A percentile compares a stretch with the other conserved stretches of the same genome.
Conservation (phyloP, 495 filamentous ascomycete genomes). For the Trichoderma orchidacearum region DNA sequence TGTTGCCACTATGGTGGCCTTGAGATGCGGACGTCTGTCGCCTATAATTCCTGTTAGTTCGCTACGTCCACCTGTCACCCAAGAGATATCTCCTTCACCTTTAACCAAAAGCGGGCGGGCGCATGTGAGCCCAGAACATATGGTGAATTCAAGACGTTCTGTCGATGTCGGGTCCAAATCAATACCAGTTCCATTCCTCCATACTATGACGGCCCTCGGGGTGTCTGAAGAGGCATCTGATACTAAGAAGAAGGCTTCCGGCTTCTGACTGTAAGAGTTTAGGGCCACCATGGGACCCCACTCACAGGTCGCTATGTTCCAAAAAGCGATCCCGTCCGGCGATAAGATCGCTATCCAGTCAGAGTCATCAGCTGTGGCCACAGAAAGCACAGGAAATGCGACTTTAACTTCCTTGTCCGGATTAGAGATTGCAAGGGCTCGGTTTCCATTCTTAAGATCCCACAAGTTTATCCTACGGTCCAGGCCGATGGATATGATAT, state of each 20-base stretch:
- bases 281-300: slow-evolving; percentile 34
- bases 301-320: slow-evolving; percentile 36
- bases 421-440: slow-evolving; percentile 23
- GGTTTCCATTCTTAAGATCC: slow-evolving; percentile 32
- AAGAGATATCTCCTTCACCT: slow-evolving; percentile 18
- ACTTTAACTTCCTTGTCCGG: slow-evolving; percentile 16
- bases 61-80: slow-evolving; percentile 14
- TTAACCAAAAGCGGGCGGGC: slow-evolving; percentile 27
- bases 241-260: slow-evolving; percentile 44
- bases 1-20: neutral
- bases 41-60: neutral
- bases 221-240: slow-evolving; percentile 15
- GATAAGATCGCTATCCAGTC: slow-evolving; percentile 52
- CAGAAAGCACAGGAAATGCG: slow-evolving; percentile 43
- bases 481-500: slow-evolving; percentile 51
- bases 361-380: slow-evolving; percentile 44
- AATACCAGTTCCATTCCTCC: slow-evolving; percentile 41
- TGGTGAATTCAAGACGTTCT: slow-evolving; percentile 17
- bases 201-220: slow-evolving; percentile 37
- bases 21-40: neutral
- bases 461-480: slow-evolving; percentile 49
- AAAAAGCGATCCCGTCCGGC: slow-evolving; percentile 37
- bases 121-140: slow-evolving; percentile 31
- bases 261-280: slow-evolving; percentile 36
- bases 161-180: slow-evolving; percentile 27